phyloP scores from a whole-genome alignment of 352 stramenopile genomes.

The Globisporangium paroecandrum region DNA sequence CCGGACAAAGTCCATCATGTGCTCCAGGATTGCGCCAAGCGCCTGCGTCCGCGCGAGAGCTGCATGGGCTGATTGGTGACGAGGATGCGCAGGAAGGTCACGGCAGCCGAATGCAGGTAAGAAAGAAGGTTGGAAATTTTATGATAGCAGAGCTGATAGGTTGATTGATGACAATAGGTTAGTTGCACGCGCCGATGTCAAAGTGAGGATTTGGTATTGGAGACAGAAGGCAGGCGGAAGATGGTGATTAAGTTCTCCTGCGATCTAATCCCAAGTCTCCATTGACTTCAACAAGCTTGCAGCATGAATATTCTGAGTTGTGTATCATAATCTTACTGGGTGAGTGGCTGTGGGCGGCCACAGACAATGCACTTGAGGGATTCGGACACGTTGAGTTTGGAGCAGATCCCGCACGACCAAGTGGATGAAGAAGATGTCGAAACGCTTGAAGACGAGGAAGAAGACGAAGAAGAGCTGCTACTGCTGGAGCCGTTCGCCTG shows the following conservation, averaged over 20 bases:
- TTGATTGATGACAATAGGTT: background rate
- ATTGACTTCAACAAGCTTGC: background rate
- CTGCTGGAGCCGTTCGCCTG: background rate
- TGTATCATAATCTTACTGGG: background rate
- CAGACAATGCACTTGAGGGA: constrained; percentile 67
- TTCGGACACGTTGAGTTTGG: constrained; percentile 52
- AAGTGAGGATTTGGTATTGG: background rate
- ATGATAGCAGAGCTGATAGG: constrained; percentile 1
- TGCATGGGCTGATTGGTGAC: constrained; percentile 18
- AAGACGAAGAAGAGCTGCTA: background rate
- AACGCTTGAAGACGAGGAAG: background rate
- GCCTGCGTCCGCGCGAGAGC: constrained; percentile 34
- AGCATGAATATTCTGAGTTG: background rate
- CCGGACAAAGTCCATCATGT: constrained; percentile 87
- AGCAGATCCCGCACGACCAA: constrained; percentile 75
- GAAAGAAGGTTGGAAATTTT: constrained; percentile 6
- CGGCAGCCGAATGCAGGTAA: background rate
- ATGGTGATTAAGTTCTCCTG: background rate
- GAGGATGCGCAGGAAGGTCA: background rate
- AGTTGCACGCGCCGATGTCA: background rate
- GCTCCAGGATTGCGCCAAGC: constrained; percentile 73
- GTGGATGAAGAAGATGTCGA: background rate
- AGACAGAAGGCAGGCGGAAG: background rate
- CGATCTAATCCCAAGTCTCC: background rate
- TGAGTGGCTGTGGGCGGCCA: constrained; percentile 42